Percentiles rank a stretch among this genome's conserved stretches.
Conservation (phyloP, 495 filamentous ascomycete species). For the Aspergillus mulundensis region DNA sequence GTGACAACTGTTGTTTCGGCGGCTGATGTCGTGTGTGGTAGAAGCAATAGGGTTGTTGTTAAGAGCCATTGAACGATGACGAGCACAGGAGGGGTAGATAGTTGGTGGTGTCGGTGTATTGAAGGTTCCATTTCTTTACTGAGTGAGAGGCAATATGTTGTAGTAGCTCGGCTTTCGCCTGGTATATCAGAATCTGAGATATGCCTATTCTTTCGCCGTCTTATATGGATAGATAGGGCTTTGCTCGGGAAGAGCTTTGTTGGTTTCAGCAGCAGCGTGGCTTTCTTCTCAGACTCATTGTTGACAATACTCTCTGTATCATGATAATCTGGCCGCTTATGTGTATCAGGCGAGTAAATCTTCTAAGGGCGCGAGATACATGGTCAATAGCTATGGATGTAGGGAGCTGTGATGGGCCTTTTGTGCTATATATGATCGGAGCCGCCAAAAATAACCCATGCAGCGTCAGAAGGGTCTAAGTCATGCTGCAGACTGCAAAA, state of each 20-base stretch:
- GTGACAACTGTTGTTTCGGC: conserved; percentile 18
- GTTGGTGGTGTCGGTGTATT: background rate
- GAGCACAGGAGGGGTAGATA: background rate
- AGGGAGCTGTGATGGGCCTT: background rate
- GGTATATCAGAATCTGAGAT: no score
- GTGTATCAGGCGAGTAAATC: no score
- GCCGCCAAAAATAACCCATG: background rate
- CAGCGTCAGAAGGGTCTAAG: background rate
- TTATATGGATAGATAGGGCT: no score
- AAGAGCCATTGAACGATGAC: background rate
- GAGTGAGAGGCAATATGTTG: background rate
- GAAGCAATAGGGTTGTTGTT: background rate
- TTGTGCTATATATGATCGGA: background rate
- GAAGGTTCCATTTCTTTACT: background rate
- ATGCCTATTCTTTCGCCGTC: no score
- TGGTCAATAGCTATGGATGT: background rate
- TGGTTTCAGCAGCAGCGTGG: background rate
- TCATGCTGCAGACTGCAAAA: background rate
- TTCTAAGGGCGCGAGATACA: background rate
- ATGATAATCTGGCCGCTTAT: no score
- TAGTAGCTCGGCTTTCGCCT: no score
- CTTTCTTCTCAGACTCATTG: background rate
- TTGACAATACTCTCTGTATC: no score
- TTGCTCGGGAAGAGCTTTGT: background rate
- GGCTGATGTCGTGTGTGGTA: conserved; percentile 3